These are phyloP conservation scores for Tarenaya hassleriana DNA, from an alignment of 345 rosid species.

Conservation along the genomic window DNA sequence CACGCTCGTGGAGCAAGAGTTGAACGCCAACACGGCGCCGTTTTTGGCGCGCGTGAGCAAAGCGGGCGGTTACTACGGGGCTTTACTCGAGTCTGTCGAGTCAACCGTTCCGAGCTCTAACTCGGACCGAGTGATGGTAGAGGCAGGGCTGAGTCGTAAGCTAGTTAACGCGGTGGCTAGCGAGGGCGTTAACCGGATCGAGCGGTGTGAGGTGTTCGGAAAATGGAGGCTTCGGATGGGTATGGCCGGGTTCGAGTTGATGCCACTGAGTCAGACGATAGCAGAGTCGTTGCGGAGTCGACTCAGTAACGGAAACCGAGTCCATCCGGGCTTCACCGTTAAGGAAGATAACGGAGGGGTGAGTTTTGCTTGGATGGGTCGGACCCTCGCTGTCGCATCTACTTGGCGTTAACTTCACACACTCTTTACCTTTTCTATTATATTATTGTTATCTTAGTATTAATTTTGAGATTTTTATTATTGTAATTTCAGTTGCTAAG, in stretches of 20 bases:
- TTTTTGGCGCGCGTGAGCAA: conserved; percentile 55
- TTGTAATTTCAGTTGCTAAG: conserved; percentile 29
- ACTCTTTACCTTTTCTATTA: neutral
- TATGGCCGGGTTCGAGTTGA: conserved; percentile 81
- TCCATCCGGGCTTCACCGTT: conserved; percentile 63
- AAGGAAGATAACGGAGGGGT: conserved; percentile 79
- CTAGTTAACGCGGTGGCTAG: conserved; percentile 71
- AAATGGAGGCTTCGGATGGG: conserved; percentile 94
- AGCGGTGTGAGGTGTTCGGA: conserved; percentile 92
- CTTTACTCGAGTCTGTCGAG: conserved; percentile 77
- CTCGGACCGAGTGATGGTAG: conserved; percentile 46
- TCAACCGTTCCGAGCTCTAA: conserved; percentile 40
- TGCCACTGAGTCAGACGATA: conserved; percentile 44
- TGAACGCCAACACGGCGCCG: conserved; percentile 69
- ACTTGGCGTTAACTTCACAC: conserved; percentile 94
- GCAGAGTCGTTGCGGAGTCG: conserved; percentile 54
- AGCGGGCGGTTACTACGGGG: conserved; percentile 50
- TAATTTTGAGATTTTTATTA: conserved; percentile 23
- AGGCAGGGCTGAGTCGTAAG: conserved; percentile 62
- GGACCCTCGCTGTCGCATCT: conserved; percentile 85
- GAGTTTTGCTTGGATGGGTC: conserved; percentile 82
- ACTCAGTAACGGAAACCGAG: conserved; percentile 40
- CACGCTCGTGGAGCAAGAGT: conserved; percentile 65
- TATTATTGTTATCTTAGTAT: conserved; percentile 25
- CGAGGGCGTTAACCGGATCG: conserved; percentile 77